Evolutionary conservation across 352 stramenopile genomes (phyloP), one percentile per base, ranked within the genome.

Genomic region (Plasmopara halstedii): DNA sequence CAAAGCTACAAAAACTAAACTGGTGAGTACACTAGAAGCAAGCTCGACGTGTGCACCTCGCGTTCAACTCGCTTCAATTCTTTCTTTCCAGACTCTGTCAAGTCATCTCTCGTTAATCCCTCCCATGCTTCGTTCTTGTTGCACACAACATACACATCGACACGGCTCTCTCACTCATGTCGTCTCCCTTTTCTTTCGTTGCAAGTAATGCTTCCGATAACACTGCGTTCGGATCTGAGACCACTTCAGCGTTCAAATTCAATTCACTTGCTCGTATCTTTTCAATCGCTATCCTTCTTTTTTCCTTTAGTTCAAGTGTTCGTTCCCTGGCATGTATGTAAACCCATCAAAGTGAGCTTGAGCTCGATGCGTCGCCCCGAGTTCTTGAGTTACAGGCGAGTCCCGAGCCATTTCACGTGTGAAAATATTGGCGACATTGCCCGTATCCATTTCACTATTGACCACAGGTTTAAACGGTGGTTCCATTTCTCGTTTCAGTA

Each of bases 291-390:
- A 15, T 4, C 31, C 13, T 17, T 35, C 31, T 1, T 35, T 8
- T 17, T 47, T 13, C 56, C 49, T 67, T 70, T 57, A 88, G 53
- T 52, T 81, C 64, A 50, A 64, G 73, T 69, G 59, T 42, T 69
- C 59, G 35, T 60, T 69, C 33, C 67, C 64, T 2, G 82, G 82
- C 70, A 90, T 90, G 70, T 95, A 97, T 14, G 91, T 97, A 56
- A 97, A 97, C 20, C 77, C 85, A 48, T 97, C 83, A 53, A 97
- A 97, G 59, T 96, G 79, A 9, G 83, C 73, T 48, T 92, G 70
- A 1, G 86, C 83, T 39, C 70, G 66, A 56, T 92, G 80, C 35
- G 83, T 92, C 7, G 79, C 82, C 33, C 80, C 80, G 2, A 95
- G 54, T 37, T 94, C 72, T 46, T 88, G 75, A 18, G 77, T 91